phyloP scores from a whole-genome alignment of 1,284 basidiomycete genomes.

The Puccinia hordei region DNA sequence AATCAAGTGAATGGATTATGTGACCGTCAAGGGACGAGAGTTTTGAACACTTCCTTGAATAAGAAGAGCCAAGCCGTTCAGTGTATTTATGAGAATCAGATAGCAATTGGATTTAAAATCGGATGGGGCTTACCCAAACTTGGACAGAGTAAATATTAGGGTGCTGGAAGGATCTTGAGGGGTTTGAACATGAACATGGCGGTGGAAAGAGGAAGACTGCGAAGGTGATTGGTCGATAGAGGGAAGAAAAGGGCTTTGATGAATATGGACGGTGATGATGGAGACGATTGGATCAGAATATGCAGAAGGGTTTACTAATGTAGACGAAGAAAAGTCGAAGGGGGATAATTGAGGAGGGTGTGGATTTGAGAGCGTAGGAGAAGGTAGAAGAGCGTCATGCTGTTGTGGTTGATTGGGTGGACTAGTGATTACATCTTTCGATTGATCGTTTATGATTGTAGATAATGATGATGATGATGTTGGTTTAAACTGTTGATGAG shows the following conservation, averaged over 20 bases:
- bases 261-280: slow-evolving; percentile 2
- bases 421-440: neutral
- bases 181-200: slow-evolving; percentile 10
- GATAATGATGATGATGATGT: slow-evolving; percentile 7
- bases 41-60: slow-evolving; percentile 46
- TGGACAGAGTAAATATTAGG: slow-evolving; percentile 20
- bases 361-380: slow-evolving; percentile 8
- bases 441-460: slow-evolving; percentile 19
- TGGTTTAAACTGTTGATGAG: slow-evolving; percentile 7
- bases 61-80: neutral
- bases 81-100: neutral
- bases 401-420: slow-evolving; percentile 3
- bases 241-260: slow-evolving; percentile 5
- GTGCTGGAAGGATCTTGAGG: slow-evolving; percentile 1
- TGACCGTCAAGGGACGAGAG: slow-evolving; percentile 42
- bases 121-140: slow-evolving; percentile 14
- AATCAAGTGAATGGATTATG: slow-evolving; percentile 26
- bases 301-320: slow-evolving; percentile 7
- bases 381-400: neutral
- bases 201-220: neutral
- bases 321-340: slow-evolving; percentile 19
- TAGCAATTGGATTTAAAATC: neutral
- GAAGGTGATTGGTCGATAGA: neutral
- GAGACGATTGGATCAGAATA: slow-evolving; percentile 34
- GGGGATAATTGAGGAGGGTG: neutral